phyloP scores from a whole-genome alignment of 208 protist species.

The Acanthamoeba rhysodes region DNA sequence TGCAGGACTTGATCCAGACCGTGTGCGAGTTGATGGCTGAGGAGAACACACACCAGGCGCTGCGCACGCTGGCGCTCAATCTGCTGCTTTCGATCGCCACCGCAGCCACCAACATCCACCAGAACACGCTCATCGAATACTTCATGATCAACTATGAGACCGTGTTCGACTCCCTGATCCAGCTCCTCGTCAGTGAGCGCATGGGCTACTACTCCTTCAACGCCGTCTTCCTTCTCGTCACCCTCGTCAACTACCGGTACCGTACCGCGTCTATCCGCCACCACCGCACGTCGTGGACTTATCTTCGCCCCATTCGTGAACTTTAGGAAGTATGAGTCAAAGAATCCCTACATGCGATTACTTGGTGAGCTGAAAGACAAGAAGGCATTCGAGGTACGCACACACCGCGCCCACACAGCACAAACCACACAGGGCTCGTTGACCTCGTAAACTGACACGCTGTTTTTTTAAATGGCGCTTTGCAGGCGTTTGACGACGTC shows the following conservation, averaged over 20 bases:
- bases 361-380: constrained; percentile 31
- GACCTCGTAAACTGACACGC: no score
- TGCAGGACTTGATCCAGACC: constrained; percentile 44
- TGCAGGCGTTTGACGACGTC: constrained; percentile 42
- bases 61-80: constrained; percentile 36
- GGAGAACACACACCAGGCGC: constrained; percentile 34
- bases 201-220: constrained; percentile 69
- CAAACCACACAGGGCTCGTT: no score
- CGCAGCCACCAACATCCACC: constrained; percentile 55
- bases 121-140: constrained; percentile 68
- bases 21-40: constrained; percentile 45
- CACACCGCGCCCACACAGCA: no score
- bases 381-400: constrained; percentile 19
- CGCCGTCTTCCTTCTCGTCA: constrained; percentile 58
- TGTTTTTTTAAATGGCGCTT: no score
- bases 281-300: neutral
- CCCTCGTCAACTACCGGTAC: constrained; percentile 46
- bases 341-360: constrained; percentile 67
- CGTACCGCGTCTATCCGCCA: no score
- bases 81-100: constrained; percentile 54
- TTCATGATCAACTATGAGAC: constrained; percentile 61
- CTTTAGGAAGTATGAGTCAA: constrained; percentile 56
- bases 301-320: no score
- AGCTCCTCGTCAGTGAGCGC: constrained; percentile 50
- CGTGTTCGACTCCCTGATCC: constrained; percentile 17